Conservation (phyloP, 805 yeast genomes). For the Nakazawaea molendinolei region DNA sequence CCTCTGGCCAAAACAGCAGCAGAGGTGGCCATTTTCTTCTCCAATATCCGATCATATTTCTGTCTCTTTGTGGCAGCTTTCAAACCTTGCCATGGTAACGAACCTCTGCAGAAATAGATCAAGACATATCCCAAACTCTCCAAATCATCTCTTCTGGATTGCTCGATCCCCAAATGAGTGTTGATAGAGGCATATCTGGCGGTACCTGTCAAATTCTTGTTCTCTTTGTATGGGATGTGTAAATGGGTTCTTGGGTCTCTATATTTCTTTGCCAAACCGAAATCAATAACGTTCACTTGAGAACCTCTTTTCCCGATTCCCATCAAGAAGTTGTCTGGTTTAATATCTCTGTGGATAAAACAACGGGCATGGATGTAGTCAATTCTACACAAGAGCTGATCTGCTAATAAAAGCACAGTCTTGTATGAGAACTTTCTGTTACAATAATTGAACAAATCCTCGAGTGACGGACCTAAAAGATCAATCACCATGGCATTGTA, state of each 20-base stretch:
- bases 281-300: constrained; percentile 90
- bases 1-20: constrained; percentile 85
- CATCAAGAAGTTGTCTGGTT: constrained; percentile 80
- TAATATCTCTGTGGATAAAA: constrained; percentile 78
- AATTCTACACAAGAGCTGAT: constrained; percentile 88
- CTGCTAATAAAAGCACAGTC: constrained; percentile 88
- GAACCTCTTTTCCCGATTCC: constrained; percentile 93
- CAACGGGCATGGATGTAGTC: constrained; percentile 95
- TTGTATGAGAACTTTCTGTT: constrained; percentile 88
- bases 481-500: constrained; percentile 97
- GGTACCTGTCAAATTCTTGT: constrained; percentile 94
- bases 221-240: constrained; percentile 94
- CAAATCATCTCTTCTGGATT: constrained; percentile 91
- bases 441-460: constrained; percentile 94
- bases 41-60: constrained; percentile 93
- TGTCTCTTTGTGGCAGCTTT: constrained; percentile 96
- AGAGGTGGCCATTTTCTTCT: constrained; percentile 87
- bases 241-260: constrained; percentile 91
- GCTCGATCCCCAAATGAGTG: constrained; percentile 96
- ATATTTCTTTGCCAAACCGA: constrained; percentile 89
- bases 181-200: constrained; percentile 94
- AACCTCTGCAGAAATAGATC: constrained; percentile 90
- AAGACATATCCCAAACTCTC: constrained; percentile 93
- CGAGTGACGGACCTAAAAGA: constrained; percentile 89
- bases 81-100: constrained; percentile 98